phyloP scores from a whole-genome alignment of 257 asterid genomes.

The Euphrasia confusa region DNA sequence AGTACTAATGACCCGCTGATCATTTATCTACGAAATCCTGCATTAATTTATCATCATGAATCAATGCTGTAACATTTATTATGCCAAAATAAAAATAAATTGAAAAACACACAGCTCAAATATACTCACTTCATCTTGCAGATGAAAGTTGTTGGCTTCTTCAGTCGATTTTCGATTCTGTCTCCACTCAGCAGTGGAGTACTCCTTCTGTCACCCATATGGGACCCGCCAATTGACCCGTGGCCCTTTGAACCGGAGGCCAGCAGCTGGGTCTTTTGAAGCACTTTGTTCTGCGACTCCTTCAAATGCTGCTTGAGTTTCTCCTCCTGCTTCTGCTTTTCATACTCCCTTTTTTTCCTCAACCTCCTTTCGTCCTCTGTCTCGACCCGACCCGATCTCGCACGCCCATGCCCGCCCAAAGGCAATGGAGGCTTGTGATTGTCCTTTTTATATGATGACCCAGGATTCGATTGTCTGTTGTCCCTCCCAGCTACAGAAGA shows the following conservation, averaged over 20 bases:
- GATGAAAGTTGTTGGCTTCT: constrained; percentile 93
- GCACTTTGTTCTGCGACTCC: constrained; percentile 77
- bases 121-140: constrained; percentile 81
- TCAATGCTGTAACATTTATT: neutral
- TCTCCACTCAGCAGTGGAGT: constrained; percentile 64
- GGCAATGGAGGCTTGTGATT: constrained; percentile 55
- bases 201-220: constrained; percentile 77
- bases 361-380: constrained; percentile 90
- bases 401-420: constrained; percentile 32
- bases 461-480: constrained; percentile 44
- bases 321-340: constrained; percentile 79
- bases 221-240: constrained; percentile 78
- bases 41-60: constrained; percentile 10
- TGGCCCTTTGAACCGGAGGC: constrained; percentile 75
- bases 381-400: constrained; percentile 52
- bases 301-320: constrained; percentile 66
- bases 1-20: constrained; percentile 1
- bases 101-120: constrained; percentile 5
- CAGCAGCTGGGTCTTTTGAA: constrained; percentile 74
- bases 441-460: constrained; percentile 37
- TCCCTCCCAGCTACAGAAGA: constrained; percentile 35
- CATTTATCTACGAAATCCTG: neutral
- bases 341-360: constrained; percentile 71
- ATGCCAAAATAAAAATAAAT: constrained; percentile 17
- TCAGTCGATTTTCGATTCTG: constrained; percentile 79